These are phyloP conservation scores for Zygosaccharomyces pseudorouxii DNA, from an alignment of 805 yeast genomes.

Conservation along the genomic window DNA sequence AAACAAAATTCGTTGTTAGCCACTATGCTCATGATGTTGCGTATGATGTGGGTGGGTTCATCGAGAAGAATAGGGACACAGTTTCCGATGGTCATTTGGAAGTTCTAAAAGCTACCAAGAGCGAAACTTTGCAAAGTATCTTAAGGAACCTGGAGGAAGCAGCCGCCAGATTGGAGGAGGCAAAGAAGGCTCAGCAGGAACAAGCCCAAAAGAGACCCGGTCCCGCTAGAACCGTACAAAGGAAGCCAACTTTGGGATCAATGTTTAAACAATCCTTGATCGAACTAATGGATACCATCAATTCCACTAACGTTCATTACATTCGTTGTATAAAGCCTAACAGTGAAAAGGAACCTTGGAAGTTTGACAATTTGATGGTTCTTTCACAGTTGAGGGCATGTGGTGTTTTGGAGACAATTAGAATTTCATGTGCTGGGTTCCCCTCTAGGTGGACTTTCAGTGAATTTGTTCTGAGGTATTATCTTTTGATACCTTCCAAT, in stretches of 20 bases:
- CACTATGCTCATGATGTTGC: conserved; percentile 95
- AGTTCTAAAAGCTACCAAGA: conserved; percentile 65
- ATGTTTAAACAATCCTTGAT: conserved; percentile 89
- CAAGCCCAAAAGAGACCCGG: conserved; percentile 40
- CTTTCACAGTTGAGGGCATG: conserved; percentile 93
- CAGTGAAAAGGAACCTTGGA: conserved; percentile 91
- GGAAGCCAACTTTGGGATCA: conserved; percentile 92
- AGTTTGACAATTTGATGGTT: conserved; percentile 94
- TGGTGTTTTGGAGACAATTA: conserved; percentile 95
- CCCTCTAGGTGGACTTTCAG: conserved; percentile 95
- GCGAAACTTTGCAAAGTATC: conserved; percentile 59
- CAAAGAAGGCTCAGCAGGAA: conserved; percentile 31
- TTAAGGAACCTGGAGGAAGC: conserved; percentile 59
- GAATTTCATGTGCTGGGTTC: conserved; percentile 96
- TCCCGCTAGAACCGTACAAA: conserved; percentile 44
- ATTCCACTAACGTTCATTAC: conserved; percentile 93
- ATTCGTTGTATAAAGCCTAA: conserved; percentile 97
- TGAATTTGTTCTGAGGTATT: conserved; percentile 87
- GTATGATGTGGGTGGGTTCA: conserved; percentile 90
- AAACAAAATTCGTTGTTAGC: conserved; percentile 79
- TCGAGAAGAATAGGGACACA: conserved; percentile 95
- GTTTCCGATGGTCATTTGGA: conserved; percentile 94
- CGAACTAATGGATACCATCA: conserved; percentile 87
- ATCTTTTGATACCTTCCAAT: conserved; percentile 67
- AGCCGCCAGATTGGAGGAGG: conserved; percentile 43